Evolutionary conservation across 148 eudicot genomes (phyloP), one percentile per base, ranked within the genome.

Genomic region (Silene latifolia): DNA sequence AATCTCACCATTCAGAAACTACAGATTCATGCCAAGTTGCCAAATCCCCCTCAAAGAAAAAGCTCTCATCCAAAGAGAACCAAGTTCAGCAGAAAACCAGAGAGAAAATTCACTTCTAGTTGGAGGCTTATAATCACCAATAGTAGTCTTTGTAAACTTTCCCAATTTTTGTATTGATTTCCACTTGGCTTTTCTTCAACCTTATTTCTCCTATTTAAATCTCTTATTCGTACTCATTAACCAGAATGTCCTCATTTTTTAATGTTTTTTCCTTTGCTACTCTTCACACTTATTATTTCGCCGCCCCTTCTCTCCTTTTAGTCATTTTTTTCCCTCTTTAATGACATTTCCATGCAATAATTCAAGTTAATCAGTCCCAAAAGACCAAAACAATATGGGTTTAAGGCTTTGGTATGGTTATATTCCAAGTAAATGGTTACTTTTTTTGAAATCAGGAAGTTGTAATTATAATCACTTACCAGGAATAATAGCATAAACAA

Each of bases 401-500:
- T 39, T 39, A 39, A 6, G 44, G 44, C 44, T 39, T 39, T 39
- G 44, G 44, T 39, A 39, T 39, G 44, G 44, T 39, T 39, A 39
- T 39, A 6, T 39, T 39, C 9, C 35, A 32, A 32, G 35, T 32
- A 32, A 39, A 39, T 39, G 44, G 44, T 39, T 39, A 39, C 9
- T 6, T 39, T 39, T 35, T 39, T 39, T 39, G 44, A 6, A 39
- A 39, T 39, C 44, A 39, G 44, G 21, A 17, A 24, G 44, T 25
- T 11, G 67, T 11, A 25, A 63, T 24, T 63, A 15, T 39, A 32
- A 82, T 72, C 74, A 88, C 91, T 66, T 86, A 95, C 99, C 99
- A 80, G 98, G 97, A 74, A 92, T 92, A 74, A 95, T 87, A 24
- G 88, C 91, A 80, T 87, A 84, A 62, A 81, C 85, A 72, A 92